Conservation (phyloP, 768 basidiomycete species). For the Lenzites betulinus region DNA sequence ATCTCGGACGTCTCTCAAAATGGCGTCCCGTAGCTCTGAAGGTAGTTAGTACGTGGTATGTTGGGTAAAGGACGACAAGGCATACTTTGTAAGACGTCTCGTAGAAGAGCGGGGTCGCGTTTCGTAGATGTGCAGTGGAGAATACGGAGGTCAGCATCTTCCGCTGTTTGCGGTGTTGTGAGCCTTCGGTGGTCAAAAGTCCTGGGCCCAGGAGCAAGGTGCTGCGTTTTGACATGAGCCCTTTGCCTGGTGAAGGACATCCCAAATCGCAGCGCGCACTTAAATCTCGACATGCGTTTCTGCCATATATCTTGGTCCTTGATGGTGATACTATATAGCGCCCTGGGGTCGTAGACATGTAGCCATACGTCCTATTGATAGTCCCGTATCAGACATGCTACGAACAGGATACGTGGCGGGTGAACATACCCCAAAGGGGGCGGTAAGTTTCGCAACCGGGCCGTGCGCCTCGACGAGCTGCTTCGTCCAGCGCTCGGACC, state of each 20-base stretch:
- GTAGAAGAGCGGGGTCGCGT: slow-evolving; percentile 26
- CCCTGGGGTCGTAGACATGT: slow-evolving; percentile 18
- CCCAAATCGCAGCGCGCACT: no score
- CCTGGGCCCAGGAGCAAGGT: not conserved
- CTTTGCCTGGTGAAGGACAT: no score
- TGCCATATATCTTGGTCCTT: slow-evolving; percentile 12
- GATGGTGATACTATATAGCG: slow-evolving; percentile 12
- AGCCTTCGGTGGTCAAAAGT: slow-evolving; percentile 4
- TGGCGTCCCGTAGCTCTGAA: no score
- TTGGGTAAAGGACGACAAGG: not conserved
- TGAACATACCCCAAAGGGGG: slow-evolving; percentile 45
- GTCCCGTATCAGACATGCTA: not conserved
- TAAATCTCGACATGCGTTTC: not conserved
- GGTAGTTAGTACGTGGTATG: not conserved
- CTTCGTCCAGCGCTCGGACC: no score
- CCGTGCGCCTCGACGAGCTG: slow-evolving; percentile 34
- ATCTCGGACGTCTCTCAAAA: no score
- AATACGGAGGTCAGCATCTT: slow-evolving; percentile 28
- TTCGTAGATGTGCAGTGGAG: slow-evolving; percentile 24
- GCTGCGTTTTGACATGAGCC: no score
- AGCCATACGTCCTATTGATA: not conserved
- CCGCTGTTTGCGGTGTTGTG: slow-evolving; percentile 23
- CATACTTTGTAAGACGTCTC: slow-evolving; percentile 10
- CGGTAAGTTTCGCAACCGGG: slow-evolving; percentile 45
- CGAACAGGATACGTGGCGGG: not conserved